These are phyloP conservation scores for Pseudogymnoascus sp. DNA, from an alignment of 2,329 filamentous ascomycete species.

Conservation along the genomic window DNA sequence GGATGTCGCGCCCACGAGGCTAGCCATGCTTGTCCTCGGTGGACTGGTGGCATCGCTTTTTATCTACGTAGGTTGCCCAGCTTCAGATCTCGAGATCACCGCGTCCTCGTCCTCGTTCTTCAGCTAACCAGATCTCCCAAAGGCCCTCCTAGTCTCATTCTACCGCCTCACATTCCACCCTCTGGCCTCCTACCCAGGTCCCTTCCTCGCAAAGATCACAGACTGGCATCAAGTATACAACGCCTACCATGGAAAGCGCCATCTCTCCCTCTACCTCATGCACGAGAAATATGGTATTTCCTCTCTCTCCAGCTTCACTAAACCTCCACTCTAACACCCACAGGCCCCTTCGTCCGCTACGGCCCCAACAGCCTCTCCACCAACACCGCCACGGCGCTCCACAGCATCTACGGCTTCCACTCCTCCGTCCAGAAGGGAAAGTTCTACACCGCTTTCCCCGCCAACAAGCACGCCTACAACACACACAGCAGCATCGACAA, in stretches of 20 bases:
- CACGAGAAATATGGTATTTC: constrained; percentile 60
- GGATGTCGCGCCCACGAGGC: background rate
- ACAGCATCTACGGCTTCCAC: constrained; percentile 56
- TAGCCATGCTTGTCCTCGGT: background rate
- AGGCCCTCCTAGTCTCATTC: constrained; percentile 22
- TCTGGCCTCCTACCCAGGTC: constrained; percentile 55
- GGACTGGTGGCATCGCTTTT: background rate
- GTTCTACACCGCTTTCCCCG: constrained; percentile 66
- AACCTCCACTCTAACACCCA: background rate
- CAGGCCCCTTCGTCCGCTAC: constrained; percentile 62
- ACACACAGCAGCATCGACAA: constrained; percentile 67
- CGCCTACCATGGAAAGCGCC: constrained; percentile 64
- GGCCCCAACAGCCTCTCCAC: constrained; percentile 71
- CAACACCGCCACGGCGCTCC: constrained; percentile 61
- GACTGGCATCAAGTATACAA: constrained; percentile 61
- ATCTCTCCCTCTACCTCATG: constrained; percentile 61
- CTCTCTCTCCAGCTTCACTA: constrained; percentile 11
- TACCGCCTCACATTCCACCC: constrained; percentile 58
- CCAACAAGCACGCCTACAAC: constrained; percentile 55
- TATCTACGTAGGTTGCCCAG: background rate
- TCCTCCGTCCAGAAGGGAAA: constrained; percentile 58
- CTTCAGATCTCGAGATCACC: background rate
- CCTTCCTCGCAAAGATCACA: constrained; percentile 54
- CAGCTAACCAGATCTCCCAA: background rate
- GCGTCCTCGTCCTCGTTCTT: background rate